phyloP scores from a whole-genome alignment of 495 filamentous ascomycete genomes.

The Penicillium coffeae region DNA sequence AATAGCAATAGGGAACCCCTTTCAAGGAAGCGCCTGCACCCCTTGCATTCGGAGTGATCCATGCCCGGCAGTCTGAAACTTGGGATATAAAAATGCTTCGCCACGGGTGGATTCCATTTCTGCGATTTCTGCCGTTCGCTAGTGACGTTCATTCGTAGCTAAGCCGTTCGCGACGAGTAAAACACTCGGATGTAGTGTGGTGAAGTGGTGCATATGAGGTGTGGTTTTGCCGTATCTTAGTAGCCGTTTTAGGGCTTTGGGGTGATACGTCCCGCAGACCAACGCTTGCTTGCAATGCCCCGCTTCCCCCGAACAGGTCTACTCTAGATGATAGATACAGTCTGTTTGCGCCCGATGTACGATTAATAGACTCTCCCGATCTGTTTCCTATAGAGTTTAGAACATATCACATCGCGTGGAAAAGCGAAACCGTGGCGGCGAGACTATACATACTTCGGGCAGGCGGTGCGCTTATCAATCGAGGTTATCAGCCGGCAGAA shows the following conservation, averaged over 20 bases:
- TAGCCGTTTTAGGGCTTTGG: too few relatives aligned
- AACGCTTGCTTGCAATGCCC: background rate
- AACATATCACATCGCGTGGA: constrained; percentile 11
- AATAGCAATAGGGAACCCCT: constrained; percentile 20
- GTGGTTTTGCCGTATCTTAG: too few relatives aligned
- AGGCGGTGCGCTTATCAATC: constrained; percentile 29
- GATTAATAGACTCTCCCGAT: background rate
- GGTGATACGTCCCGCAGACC: too few relatives aligned
- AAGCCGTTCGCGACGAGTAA: too few relatives aligned
- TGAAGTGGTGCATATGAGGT: too few relatives aligned
- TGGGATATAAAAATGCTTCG: constrained; percentile 27
- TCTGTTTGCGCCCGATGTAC: background rate
- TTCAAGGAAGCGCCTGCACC: constrained; percentile 11
- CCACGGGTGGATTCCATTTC: constrained; percentile 6
- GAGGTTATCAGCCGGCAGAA: constrained; percentile 13
- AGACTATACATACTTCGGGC: constrained; percentile 4
- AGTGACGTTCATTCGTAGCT: background rate
- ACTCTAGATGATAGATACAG: background rate
- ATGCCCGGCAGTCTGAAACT: constrained; percentile 24
- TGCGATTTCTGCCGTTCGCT: background rate
- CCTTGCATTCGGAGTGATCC: constrained; percentile 22
- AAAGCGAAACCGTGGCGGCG: background rate
- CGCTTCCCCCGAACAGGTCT: background rate
- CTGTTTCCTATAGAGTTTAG: constrained; percentile 8
- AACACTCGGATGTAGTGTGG: too few relatives aligned